phyloP scores from a whole-genome alignment of 805 yeast genomes.

The Maudiozyma pseudohumilis region DNA sequence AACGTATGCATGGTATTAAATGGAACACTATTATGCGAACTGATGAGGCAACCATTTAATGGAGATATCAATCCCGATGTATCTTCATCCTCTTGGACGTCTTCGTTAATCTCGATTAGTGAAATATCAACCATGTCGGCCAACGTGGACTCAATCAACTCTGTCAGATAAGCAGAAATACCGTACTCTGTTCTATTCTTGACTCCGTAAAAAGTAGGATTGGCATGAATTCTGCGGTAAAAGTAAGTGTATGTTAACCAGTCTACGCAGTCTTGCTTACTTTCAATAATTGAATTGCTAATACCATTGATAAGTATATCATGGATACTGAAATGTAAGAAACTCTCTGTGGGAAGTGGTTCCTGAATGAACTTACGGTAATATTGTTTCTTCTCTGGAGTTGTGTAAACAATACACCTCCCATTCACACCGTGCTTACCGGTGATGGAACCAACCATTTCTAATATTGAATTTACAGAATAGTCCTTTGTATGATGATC shows the following conservation, averaged over 20 bases:
- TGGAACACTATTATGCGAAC: conserved; percentile 61
- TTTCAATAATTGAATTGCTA: conserved; percentile 49
- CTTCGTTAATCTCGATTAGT: conserved; percentile 43
- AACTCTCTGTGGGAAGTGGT: conserved; percentile 79
- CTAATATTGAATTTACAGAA: conserved; percentile 50
- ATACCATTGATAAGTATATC: conserved; percentile 70
- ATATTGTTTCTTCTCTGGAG: conserved; percentile 44
- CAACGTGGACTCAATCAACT: conserved; percentile 62
- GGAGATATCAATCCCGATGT: conserved; percentile 41
- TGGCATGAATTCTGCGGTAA: conserved; percentile 67
- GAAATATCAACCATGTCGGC: conserved; percentile 52
- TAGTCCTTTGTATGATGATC: conserved; percentile 67
- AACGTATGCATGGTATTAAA: conserved; percentile 60
- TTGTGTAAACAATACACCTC: conserved; percentile 48
- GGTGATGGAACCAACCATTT: conserved; percentile 47
- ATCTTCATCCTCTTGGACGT: conserved; percentile 19
- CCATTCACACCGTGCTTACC: conserved; percentile 22
- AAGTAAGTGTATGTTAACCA: conserved; percentile 81
- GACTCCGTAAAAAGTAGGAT: conserved; percentile 87
- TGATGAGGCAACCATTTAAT: conserved; percentile 60
- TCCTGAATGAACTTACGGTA: conserved; percentile 63
- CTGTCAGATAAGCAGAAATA: conserved; percentile 74
- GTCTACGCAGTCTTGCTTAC: conserved; percentile 80
- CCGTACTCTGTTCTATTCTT: conserved; percentile 54
- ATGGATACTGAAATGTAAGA: conserved; percentile 43